A percentile compares a stretch with the other conserved stretches of the same genome.
These are phyloP conservation scores for Jackrogersella minutella DNA, from an alignment of 495 filamentous ascomycete genomes.

Conservation along the genomic window DNA sequence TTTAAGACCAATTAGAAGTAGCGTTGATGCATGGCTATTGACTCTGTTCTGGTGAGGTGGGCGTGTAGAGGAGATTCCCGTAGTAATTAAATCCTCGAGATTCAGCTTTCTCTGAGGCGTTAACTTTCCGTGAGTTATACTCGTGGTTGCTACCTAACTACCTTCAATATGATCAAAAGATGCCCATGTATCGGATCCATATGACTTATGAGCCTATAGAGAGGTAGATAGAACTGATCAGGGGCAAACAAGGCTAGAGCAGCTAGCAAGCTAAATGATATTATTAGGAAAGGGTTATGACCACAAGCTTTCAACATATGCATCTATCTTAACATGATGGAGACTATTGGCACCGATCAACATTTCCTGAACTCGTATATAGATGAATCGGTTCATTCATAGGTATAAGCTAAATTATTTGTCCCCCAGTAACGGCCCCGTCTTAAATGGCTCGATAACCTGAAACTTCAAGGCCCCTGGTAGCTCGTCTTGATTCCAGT, in stretches of 20 bases:
- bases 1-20: background rate
- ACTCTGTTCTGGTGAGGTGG: background rate
- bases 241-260: too few relatives aligned
- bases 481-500: constrained; percentile 50
- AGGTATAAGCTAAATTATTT: constrained; percentile 9
- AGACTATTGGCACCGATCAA: too few relatives aligned
- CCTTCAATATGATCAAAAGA: too few relatives aligned
- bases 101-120: background rate
- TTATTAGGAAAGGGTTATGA: too few relatives aligned
- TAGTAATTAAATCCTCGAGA: background rate
- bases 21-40: constrained; percentile 5
- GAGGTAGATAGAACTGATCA: too few relatives aligned
- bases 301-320: too few relatives aligned
- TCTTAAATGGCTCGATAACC: constrained; percentile 50
- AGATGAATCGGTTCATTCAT: background rate
- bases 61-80: constrained; percentile 8
- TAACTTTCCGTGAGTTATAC: background rate
- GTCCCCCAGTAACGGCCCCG: constrained; percentile 48
- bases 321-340: too few relatives aligned
- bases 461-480: constrained; percentile 46
- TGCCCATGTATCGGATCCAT: too few relatives aligned
- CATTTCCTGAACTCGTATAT: background rate
- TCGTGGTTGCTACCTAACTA: background rate
- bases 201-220: too few relatives aligned
- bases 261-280: too few relatives aligned